Base-by-base conservation (phyloP, 352 stramenopile species). In the Aphanomyces euteiches region DNA sequence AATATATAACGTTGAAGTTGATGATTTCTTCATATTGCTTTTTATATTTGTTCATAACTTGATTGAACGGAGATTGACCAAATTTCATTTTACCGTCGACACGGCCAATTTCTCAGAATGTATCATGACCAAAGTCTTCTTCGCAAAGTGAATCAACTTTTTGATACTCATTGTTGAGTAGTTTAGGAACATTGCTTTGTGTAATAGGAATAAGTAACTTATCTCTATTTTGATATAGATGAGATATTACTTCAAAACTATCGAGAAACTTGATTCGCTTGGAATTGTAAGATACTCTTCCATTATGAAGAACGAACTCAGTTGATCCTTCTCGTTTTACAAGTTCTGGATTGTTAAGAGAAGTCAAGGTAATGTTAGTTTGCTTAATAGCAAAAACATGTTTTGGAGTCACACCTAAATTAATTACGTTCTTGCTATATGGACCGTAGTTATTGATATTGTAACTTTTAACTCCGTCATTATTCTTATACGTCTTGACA, bases 311-410 rank as follows among this genome's bases (percentile, higher is more conserved):
- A 50, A 73, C 73, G 28, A 76, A 76, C 68, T 73, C 72, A 65
- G 72, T 68, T 67, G 66, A 40, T 28, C 56, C 10, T 56, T 67
- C 39, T 36, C 73, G 43, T 45, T 65, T 37, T 48, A 76, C 66
- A 38, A 76, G 13, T 34, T 76, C 72, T 70, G 72, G 72, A 72
- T 74, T 58, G 56, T 77, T 64, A 56, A 77, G 47, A 61, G 72
- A 53, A 40, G 47, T 36, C 69, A 72, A 72, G 13, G 67, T 74
- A 50, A 77, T 77, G 3, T 72, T 66, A 64, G 72, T 77, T 61
- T 53, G 56, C 61, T 69, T 70, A 37, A 77, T 74, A 19, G 67
- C 72, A 69, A 74, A 77, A 34, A 77, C 45, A 74, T 77, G 72
- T 47, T 74, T 28, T 34, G 66, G 66, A 66, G 71, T 69, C 54